Base-by-base conservation (phyloP, 345 rosid species). In the Fremontodendron californicum region DNA sequence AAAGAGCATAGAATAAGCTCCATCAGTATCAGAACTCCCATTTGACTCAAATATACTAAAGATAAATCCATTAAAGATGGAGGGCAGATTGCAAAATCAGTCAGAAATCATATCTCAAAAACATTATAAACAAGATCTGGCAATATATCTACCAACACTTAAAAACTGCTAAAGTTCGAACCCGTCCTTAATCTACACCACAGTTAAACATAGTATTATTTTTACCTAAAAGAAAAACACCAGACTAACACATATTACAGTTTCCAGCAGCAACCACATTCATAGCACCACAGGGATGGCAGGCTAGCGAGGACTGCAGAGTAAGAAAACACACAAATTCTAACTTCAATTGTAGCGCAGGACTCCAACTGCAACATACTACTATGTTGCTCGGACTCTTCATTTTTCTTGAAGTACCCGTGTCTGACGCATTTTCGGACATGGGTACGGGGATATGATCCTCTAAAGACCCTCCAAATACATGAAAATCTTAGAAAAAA, bases 281-380 rank as follows among this genome's bases (percentile, higher is more conserved):
- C 63, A 2, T 73, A 39, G 29, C 25, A 40, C 27, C 70, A 65
- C 0, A n/a, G 11, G 40, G 31, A 27, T 11, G 18, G 43, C 75
- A 33, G 31, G 51, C 78, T 51, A 76, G 75, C 35, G 61, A 51
- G 82, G 76, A 64, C 87, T 84, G 84, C 85, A 86, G 1, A 39
- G 2, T n/a, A 29, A 9, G 15, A 35, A 65, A 37, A 21, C 54
- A 51, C 12, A 51, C 31, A 11, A 25, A 48, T 31, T 71, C 9
- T 51, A 51, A 10, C 45, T 71, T 71, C 31, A 75, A 65, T 39
- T 21, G 29, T 39, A 37, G 23, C 0, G 6, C 23, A 37, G 15
- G 76, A 39, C n/a, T 39, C 37, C n/a, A n/a, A n/a, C n/a, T n/a
- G n/a, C n/a, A n/a, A n/a, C n/a, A n/a, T n/a, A n/a, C n/a, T n/a